A percentile compares a stretch with the other conserved stretches of the same genome.
Evolutionary conservation across 345 rosid species (phyloP).

Genomic region (Citrus inodora): DNA sequence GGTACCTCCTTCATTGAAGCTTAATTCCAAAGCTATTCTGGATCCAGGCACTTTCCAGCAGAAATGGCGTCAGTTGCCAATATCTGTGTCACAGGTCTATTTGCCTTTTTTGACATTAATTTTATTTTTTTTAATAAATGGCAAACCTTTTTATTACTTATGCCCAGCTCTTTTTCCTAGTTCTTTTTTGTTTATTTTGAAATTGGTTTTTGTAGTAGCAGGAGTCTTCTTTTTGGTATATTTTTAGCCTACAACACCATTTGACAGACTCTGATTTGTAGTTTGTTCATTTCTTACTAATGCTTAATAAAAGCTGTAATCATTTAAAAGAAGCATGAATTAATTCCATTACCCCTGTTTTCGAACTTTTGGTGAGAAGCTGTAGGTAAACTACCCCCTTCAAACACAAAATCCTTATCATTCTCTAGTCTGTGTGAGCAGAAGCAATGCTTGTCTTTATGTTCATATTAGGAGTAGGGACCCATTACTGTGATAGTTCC

Average conservation of each 20-base stretch:
- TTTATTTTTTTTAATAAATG: background rate
- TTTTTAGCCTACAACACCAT: background rate
- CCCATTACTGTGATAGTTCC: background rate
- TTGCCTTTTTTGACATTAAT: background rate
- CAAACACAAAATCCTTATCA: background rate
- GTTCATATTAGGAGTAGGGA: background rate
- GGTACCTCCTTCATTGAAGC: constrained; percentile 66
- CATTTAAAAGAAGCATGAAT: background rate
- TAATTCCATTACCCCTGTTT: background rate
- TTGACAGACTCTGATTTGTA: background rate
- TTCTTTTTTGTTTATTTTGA: background rate
- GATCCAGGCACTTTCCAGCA: constrained; percentile 86
- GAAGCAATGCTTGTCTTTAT: background rate
- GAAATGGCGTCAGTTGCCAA: constrained; percentile 87
- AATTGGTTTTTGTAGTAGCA: background rate
- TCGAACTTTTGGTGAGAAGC: background rate
- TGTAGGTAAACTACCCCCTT: background rate
- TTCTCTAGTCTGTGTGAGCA: background rate
- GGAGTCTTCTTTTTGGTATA: background rate
- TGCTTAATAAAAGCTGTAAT: background rate
- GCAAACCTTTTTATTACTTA: background rate
- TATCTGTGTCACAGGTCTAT: constrained; percentile 66
- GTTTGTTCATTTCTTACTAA: background rate
- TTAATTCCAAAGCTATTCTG: constrained; percentile 69
- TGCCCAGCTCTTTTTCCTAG: background rate